Evolutionary conservation across 2,329 filamentous ascomycete genomes (phyloP), one percentile per base, ranked within the genome.

Genomic region (Penicillium decumbens): DNA sequence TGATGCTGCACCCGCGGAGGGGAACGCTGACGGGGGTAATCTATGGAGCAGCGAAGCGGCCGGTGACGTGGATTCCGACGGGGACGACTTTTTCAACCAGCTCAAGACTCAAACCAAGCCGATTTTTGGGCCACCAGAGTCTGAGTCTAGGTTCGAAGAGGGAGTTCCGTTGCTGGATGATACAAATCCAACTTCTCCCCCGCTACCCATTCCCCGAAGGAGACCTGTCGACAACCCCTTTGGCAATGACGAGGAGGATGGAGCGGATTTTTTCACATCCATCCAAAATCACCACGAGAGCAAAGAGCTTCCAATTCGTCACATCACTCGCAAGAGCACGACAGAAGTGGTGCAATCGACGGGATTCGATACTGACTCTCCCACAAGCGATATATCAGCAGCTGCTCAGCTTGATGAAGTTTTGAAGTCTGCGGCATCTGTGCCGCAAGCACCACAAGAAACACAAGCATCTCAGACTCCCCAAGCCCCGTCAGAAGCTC

Each of bases 281-380:
- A 46, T 58, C 6, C 57, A 53, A 32, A 56, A 59, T 23, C 20
- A 53, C 5, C 45, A 55, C 6, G 15, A 45, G 9, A 49, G 54
- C 18, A 40, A 58, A 18, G 55, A 59, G 8, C 48, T 51, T 3
- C 37, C 55, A 4, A 35, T 53, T 18, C 33, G 33, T 20, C 59
- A 64, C 40, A 49, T 89, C n/a, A 77, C 83, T 56, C 79, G 85
- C 48, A 89, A 89, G 65, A 85, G 83, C 18, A 89, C 86, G 0
- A 77, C 79, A 61, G 82, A 89, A 66, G 84, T 85, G 1, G 71
- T 88, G 49, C 72, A 77, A 24, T 75, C 76, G 1, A 60, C 82
- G 53, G 68, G 76, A 23, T 66, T 66, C 43, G 47, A 59, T 4
- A 49, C 62, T n/a, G 63, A 60, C 42, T 67, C 63, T 8, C 58